A percentile compares a stretch with the other conserved stretches of the same genome.
These are phyloP conservation scores for Trypanosoma caninum DNA, from an alignment of 208 protist genomes.

Conservation along the genomic window DNA sequence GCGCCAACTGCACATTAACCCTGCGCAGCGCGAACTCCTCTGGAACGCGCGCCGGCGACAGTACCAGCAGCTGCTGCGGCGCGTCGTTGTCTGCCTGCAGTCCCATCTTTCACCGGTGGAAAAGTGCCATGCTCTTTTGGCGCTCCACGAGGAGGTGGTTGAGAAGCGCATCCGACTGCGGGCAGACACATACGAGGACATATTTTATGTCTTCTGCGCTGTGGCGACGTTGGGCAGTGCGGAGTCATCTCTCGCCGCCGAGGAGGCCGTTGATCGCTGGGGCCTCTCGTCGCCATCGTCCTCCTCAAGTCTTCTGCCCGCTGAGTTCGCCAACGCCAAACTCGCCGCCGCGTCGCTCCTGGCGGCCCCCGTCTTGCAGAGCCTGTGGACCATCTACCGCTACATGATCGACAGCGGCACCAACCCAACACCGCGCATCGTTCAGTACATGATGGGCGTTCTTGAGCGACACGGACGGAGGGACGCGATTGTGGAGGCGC, in stretches of 20 bases:
- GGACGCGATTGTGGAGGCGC: conserved; percentile 49
- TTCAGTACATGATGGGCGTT: conserved; percentile 78
- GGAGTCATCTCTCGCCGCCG: conserved; percentile 8
- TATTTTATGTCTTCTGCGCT: conserved; percentile 70
- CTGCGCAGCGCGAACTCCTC: conserved; percentile 42
- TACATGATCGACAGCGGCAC: conserved; percentile 85
- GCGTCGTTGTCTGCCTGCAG: conserved; percentile 55
- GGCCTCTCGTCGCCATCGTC: neutral
- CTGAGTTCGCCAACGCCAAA: conserved; percentile 31
- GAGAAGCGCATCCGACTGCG: conserved; percentile 58
- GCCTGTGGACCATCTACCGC: conserved; percentile 73
- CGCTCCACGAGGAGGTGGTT: conserved; percentile 64
- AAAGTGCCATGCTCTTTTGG: conserved; percentile 54
- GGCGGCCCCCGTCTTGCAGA: conserved; percentile 29
- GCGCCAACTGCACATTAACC: conserved; percentile 41
- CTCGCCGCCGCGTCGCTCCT: conserved; percentile 42
- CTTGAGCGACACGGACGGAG: conserved; percentile 38
- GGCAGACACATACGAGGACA: conserved; percentile 78
- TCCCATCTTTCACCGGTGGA: conserved; percentile 64
- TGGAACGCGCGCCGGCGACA: conserved; percentile 56
- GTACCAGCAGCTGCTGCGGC: conserved; percentile 50
- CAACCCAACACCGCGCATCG: conserved; percentile 52
- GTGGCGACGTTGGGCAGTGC: conserved; percentile 28
- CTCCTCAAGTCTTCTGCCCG: conserved; percentile 31
- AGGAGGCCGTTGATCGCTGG: conserved; percentile 24